Percentiles rank a stretch among this genome's conserved stretches.
phyloP scores from a whole-genome alignment of 805 yeast species.

The Sungouiella blattae region DNA sequence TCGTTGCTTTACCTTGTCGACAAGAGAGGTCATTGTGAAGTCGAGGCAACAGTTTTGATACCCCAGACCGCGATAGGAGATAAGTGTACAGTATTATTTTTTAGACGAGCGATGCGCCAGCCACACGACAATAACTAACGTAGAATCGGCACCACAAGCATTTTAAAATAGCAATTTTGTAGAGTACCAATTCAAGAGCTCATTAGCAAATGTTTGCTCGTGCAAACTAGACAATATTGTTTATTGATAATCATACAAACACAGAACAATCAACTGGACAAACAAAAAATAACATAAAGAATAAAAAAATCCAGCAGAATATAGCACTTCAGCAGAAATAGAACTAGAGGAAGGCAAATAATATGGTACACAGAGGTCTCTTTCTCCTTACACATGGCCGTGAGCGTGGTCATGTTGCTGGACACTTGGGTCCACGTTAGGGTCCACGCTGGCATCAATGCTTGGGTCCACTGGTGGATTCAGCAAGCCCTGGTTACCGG shows the following conservation, averaged over 20 bases:
- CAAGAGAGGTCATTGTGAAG: not conserved
- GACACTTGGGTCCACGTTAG: constrained; percentile 42
- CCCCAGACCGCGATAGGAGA: not conserved
- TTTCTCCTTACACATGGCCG: constrained; percentile 16
- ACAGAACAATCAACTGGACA: constrained; percentile 6
- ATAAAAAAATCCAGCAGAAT: too few relatives aligned
- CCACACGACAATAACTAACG: too few relatives aligned
- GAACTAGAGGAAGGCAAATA: not conserved
- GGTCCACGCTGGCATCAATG: constrained; percentile 37
- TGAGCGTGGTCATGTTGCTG: constrained; percentile 41
- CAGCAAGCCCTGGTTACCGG: constrained; percentile 23
- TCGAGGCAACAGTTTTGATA: not conserved
- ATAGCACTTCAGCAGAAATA: too few relatives aligned
- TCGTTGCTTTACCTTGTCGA: not conserved
- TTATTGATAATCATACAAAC: constrained; percentile 11
- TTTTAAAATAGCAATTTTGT: too few relatives aligned
- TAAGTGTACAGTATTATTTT: not conserved
- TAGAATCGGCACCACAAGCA: too few relatives aligned
- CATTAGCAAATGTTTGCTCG: too few relatives aligned
- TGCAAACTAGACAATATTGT: constrained; percentile 1
- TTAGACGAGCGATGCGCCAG: not conserved
- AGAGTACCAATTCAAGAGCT: too few relatives aligned
- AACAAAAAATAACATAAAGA: not conserved
- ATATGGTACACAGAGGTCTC: constrained; percentile 1
- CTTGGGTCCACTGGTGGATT: constrained; percentile 32